Percentiles rank a stretch among this genome's conserved stretches.
These are phyloP conservation scores for Sordariomycetes sp. DNA, from an alignment of 2,329 filamentous ascomycete genomes.

Conservation along the genomic window DNA sequence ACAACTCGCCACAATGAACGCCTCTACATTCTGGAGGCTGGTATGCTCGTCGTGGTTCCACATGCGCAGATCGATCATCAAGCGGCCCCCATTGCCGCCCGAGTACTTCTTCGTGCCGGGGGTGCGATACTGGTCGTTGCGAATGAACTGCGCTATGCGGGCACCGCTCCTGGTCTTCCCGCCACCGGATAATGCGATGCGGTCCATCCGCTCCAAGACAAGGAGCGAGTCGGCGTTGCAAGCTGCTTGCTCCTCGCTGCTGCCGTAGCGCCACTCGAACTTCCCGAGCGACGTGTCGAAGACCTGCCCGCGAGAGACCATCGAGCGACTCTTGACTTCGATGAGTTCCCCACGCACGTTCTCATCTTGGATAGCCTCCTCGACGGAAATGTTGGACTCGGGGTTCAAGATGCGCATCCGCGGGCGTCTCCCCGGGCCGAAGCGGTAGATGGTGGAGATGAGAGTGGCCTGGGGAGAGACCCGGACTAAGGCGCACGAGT, in stretches of 20 bases:
- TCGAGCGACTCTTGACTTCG: slow-evolving; percentile 8
- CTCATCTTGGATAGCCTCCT: slow-evolving; percentile 9
- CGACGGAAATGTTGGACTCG: slow-evolving; percentile 7
- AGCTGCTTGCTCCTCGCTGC: slow-evolving; percentile 6
- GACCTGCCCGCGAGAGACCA: slow-evolving; percentile 10
- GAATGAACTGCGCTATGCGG: slow-evolving; percentile 10
- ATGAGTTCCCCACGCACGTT: slow-evolving; percentile 8
- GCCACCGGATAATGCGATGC: background rate
- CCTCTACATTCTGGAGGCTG: slow-evolving; percentile 8
- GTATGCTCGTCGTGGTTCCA: slow-evolving; percentile 9
- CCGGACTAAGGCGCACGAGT: slow-evolving; percentile 13
- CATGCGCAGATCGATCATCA: slow-evolving; percentile 11
- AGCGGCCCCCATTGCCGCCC: slow-evolving; percentile 12
- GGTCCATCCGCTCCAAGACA: slow-evolving; percentile 9
- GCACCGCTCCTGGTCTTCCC: slow-evolving; percentile 3
- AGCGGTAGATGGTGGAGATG: slow-evolving; percentile 13
- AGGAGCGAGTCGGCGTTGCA: slow-evolving; percentile 10
- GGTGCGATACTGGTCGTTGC: slow-evolving; percentile 11
- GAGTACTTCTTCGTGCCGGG: slow-evolving; percentile 9
- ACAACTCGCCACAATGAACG: slow-evolving; percentile 11
- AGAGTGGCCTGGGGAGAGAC: slow-evolving; percentile 5
- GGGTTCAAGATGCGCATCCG: slow-evolving; percentile 9
- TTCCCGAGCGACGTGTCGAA: slow-evolving; percentile 11
- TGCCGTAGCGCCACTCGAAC: slow-evolving; percentile 12
- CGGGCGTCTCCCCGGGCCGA: slow-evolving; percentile 10